Evolutionary conservation across 2,329 filamentous ascomycete genomes (phyloP).

Genomic region (Raffaelea deltoideospora): DNA sequence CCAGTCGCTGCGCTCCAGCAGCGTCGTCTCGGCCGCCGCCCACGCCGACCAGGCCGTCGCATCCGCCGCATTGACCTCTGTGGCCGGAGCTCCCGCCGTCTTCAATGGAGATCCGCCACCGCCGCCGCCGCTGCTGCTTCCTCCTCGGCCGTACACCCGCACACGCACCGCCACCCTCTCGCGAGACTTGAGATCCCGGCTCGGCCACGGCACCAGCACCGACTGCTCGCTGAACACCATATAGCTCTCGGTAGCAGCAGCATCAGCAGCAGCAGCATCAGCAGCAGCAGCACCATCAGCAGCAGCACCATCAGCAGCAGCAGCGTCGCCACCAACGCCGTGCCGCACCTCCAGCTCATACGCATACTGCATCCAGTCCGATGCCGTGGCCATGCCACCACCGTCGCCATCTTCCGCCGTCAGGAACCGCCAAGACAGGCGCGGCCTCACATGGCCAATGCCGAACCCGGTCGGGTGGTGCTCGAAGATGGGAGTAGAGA

Average conservation of each 20-base stretch:
- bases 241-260: conserved; percentile 1
- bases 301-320: too few relatives aligned
- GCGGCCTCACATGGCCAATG: conserved; percentile 7
- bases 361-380: conserved; percentile 7
- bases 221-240: conserved; percentile 9
- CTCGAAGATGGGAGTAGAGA: conserved; percentile 8
- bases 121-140: neutral
- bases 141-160: neutral
- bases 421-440: conserved; percentile 11
- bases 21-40: conserved; percentile 6
- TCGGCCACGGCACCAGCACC: conserved; percentile 21
- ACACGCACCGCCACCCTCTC: conserved; percentile 9
- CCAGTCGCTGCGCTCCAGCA: conserved; percentile 7
- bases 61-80: too few relatives aligned
- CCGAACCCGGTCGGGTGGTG: conserved; percentile 11
- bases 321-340: neutral
- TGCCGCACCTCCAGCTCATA: conserved; percentile 9
- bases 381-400: neutral
- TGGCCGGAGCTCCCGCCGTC: too few relatives aligned
- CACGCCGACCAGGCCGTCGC: conserved; percentile 8
- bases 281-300: too few relatives aligned
- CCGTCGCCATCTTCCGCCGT: too few relatives aligned
- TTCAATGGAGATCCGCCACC: too few relatives aligned
- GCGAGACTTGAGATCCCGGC: conserved; percentile 4
- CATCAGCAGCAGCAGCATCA: neutral